Base-by-base conservation (phyloP, 805 yeast genomes). In the Ogataea philodendri region DNA sequence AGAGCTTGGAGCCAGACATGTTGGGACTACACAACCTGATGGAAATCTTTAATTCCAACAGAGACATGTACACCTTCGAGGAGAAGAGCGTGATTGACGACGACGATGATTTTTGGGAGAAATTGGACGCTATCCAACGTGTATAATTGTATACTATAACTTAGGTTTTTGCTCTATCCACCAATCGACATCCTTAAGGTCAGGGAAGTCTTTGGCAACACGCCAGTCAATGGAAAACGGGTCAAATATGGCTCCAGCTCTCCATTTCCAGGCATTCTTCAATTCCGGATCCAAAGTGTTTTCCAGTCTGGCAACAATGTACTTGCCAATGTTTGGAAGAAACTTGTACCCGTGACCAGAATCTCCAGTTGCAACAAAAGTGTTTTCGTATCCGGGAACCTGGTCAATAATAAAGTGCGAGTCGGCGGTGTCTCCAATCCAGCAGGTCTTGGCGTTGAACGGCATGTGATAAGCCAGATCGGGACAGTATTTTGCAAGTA, bases 301-400 rank as follows among this genome's bases (percentile, higher is more conserved):
- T 24, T 63, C 62, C 18, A 67, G 27, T 21, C 49, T 57, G n/a
- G 49, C 51, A 3, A 40, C 35, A 11, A 70, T 66, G 41, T 70
- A 70, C 35, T 57, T 60, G 1, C 76, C 75, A 32, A 70, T 67
- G 26, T 58, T 64, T 10, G 76, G 76, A 36, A 70, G 44, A 28
- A 66, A 66, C 47, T 70, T 70, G 51, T 62, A 70, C 4, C 61
- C 72, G 48, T 70, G 75, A 7, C 74, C 72, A 3, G 74, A 63
- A 45, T 70, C 75, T 11, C 76, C 76, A 8, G 69, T 57, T 0
- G 72, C 73, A n/a, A 70, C 64, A 32, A 42, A 59, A 2, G 66
- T 52, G 17, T 59, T 60, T 0, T 36, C 26, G 11, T 43, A 42
- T 1, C 46, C 45, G 2, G 74, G 75, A 15, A 63, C 56, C 17